Percentiles rank a stretch among this genome's conserved stretches.
phyloP scores from a whole-genome alignment of 1,139 yeast genomes.

The Scheffersomyces illinoinensis region DNA sequence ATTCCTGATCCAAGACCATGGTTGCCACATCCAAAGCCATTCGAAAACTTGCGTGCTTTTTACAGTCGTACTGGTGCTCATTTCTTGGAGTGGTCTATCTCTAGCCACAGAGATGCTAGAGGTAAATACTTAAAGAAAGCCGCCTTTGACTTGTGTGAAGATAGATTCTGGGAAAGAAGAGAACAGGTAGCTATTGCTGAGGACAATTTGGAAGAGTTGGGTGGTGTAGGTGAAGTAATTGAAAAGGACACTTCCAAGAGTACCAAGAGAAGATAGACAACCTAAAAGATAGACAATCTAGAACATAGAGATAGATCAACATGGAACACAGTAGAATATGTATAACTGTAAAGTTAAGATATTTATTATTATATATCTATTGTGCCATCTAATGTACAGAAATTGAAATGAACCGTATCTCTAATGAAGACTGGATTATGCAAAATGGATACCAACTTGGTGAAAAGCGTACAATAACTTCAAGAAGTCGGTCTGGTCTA shows the following conservation, averaged over 20 bases:
- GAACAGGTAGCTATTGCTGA: conserved; percentile 88
- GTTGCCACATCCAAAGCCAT: conserved; percentile 97
- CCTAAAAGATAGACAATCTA: background rate
- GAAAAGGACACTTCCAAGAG: conserved; percentile 65
- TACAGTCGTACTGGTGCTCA: conserved; percentile 84
- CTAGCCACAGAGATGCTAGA: conserved; percentile 80
- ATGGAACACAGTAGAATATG: background rate
- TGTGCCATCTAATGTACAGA: conserved; percentile 5
- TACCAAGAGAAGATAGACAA: conserved; percentile 38
- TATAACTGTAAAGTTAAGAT: background rate
- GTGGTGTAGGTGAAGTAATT: conserved; percentile 89
- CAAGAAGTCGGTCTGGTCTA: conserved; percentile 93
- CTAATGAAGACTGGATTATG: conserved; percentile 39
- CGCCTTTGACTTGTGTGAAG: conserved; percentile 89
- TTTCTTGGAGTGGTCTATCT: conserved; percentile 90
- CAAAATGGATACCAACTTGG: conserved; percentile 96
- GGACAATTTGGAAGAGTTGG: conserved; percentile 84
- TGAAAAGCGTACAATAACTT: conserved; percentile 89
- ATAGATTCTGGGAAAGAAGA: conserved; percentile 98
- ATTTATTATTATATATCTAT: background rate
- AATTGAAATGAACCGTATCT: background rate
- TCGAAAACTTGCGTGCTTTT: conserved; percentile 79
- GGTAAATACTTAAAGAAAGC: conserved; percentile 89
- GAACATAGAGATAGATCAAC: background rate
- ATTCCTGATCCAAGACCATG: conserved; percentile 92